Percentiles rank a stretch among this genome's conserved stretches.
These are phyloP conservation scores for Corniculantispora saksenae DNA, from an alignment of 2,329 filamentous ascomycete genomes.

Conservation along the genomic window DNA sequence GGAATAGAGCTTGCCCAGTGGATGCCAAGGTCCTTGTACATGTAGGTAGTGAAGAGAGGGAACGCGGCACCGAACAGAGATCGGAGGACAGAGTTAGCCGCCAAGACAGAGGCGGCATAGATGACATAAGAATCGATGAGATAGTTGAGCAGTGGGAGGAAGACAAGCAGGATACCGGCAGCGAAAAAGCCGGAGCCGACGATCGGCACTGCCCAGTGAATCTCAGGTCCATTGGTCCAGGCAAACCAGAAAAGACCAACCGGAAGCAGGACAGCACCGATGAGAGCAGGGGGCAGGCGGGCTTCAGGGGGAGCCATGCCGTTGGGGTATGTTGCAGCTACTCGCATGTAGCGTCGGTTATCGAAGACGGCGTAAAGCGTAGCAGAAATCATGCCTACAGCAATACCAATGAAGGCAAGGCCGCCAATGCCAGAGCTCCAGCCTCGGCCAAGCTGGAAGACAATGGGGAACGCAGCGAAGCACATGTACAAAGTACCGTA, in stretches of 20 bases:
- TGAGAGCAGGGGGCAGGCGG: slow-evolving; percentile 59
- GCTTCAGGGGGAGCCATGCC: slow-evolving; percentile 65
- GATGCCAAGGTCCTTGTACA: slow-evolving; percentile 63
- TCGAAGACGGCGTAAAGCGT: slow-evolving; percentile 53
- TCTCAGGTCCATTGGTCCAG: slow-evolving; percentile 58
- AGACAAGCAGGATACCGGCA: slow-evolving; percentile 61
- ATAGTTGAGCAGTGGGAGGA: slow-evolving; percentile 67
- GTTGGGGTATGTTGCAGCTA: slow-evolving; percentile 45
- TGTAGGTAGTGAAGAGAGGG: slow-evolving; percentile 67
- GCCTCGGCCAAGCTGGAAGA: slow-evolving; percentile 59
- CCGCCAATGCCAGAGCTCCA: slow-evolving; percentile 61
- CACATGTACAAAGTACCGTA: slow-evolving; percentile 57
- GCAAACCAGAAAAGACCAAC: slow-evolving; percentile 66
- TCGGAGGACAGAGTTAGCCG: slow-evolving; percentile 70
- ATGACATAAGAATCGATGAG: slow-evolving; percentile 72
- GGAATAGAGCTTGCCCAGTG: slow-evolving; percentile 77
- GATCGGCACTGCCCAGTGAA: slow-evolving; percentile 60
- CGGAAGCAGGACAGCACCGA: slow-evolving; percentile 61
- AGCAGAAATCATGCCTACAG: slow-evolving; percentile 62
- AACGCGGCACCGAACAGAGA: slow-evolving; percentile 73
- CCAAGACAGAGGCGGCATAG: slow-evolving; percentile 74
- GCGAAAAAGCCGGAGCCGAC: slow-evolving; percentile 51
- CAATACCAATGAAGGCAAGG: slow-evolving; percentile 64
- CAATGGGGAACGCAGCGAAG: slow-evolving; percentile 59
- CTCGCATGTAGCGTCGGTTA: slow-evolving; percentile 53